These are phyloP conservation scores for Gossypioides kirkii DNA, from an alignment of 345 rosid genomes.

Conservation along the genomic window DNA sequence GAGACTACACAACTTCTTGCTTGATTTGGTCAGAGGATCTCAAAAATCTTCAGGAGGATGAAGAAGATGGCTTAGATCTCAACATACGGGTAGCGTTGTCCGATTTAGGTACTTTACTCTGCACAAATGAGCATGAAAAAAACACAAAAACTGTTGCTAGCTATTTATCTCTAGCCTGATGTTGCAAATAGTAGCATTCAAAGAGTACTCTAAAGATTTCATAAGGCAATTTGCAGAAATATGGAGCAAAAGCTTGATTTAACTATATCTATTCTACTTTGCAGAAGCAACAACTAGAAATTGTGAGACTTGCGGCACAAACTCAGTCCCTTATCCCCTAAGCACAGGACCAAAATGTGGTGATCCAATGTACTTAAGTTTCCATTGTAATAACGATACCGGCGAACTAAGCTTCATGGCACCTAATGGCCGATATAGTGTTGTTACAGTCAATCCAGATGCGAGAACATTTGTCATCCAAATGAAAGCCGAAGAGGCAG, in stretches of 20 bases:
- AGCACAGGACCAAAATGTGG: constrained; percentile 9
- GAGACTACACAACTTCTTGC: constrained; percentile 8
- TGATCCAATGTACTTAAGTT: constrained; percentile 13
- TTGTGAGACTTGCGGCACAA: constrained; percentile 12
- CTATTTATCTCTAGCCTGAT: background rate
- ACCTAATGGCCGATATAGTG: background rate
- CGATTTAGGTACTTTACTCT: constrained; percentile 24
- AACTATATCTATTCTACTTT: background rate
- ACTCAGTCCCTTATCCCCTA: constrained; percentile 3
- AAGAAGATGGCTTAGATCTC: constrained; percentile 4
- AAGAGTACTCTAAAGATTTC: background rate
- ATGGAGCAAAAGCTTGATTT: background rate
- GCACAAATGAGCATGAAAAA: background rate
- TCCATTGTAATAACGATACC: background rate
- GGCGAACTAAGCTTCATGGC: background rate
- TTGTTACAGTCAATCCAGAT: background rate
- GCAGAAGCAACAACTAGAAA: constrained; percentile 9
- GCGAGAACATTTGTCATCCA: background rate
- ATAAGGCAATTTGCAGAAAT: background rate
- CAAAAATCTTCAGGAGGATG: constrained; percentile 9
- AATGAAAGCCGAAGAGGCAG: background rate
- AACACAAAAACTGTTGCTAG: background rate
- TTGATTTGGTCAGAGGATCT: constrained; percentile 27
- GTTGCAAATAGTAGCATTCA: background rate
- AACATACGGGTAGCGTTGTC: constrained; percentile 12